Base-by-base conservation (phyloP, 257 asterid genomes). In the Scutellaria baicalensis region DNA sequence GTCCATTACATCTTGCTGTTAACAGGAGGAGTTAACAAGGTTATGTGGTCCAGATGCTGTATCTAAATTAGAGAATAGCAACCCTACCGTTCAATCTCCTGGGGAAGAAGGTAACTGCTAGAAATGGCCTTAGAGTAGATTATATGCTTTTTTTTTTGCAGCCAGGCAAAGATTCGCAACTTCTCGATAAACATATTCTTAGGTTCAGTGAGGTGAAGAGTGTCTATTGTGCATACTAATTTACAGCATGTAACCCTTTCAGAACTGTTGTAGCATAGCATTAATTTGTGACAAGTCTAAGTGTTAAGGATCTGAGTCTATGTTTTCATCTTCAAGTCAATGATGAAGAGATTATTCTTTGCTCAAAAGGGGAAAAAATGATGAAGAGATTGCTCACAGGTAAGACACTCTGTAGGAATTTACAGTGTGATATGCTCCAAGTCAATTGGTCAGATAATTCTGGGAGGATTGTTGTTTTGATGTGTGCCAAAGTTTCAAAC, bases 11-110 rank as follows among this genome's bases (percentile, higher is more conserved):
- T 27, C 9, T 74, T 74, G 52, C 33, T 68, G 72, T 27, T 43
- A 75, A 79, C 96, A 88, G 93, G 91, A 83, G 33, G 93, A 89
- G 74, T 58, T 89, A 60, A 82, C 75, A 4, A 76, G 79, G 72
- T 16, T 80, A 55, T 83, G 84, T 42, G 93, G 93, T 35, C 84
- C 89, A 12, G 93, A 84, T 49, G 74, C 72, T 13, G 71, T 84
- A 31, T 78, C 93, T 44, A 81, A 69, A 73, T 68, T 83, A 54
- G 89, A 84, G 79, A 72, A 70, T 52, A 64, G 48, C 44, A 59
- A 69, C 68, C 14, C 36, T 14, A 73, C 74, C 6, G 57, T 40
- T 61, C 79, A 84, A 59, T 48, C 85, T 38, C 64, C 39, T 4
- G 82, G 74, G 3, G 84, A 84, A 31, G 85, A 86, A 73, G 85